These are phyloP conservation scores for Tolypocladium nubicola DNA, from an alignment of 2,329 filamentous ascomycete genomes.

Conservation along the genomic window DNA sequence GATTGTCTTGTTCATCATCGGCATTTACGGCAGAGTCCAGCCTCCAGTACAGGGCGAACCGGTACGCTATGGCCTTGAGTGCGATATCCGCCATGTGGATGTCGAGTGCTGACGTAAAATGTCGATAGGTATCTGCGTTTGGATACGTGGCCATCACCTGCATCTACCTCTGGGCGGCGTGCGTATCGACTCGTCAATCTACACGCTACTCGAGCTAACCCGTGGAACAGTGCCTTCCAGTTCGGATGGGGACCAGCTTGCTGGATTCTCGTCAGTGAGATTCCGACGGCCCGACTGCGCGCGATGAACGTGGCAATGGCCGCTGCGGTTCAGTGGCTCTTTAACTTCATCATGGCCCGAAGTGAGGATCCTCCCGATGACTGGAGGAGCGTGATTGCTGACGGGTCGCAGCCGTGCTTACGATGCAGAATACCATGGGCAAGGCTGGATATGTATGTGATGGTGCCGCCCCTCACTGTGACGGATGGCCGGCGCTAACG, in stretches of 20 bases:
- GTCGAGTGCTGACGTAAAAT: neutral
- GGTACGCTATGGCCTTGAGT: conserved; percentile 17
- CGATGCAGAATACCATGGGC: conserved; percentile 50
- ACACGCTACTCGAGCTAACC: conserved; percentile 7
- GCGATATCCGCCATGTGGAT: neutral
- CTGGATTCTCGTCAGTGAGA: conserved; percentile 62
- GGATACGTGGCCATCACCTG: conserved; percentile 61
- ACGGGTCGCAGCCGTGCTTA: conserved; percentile 39
- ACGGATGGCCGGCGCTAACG: neutral
- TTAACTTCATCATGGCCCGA: conserved; percentile 62
- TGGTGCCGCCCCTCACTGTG: neutral
- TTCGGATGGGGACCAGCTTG: conserved; percentile 62
- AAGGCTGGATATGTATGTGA: conserved; percentile 27
- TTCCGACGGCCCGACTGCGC: conserved; percentile 55
- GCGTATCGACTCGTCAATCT: conserved; percentile 7
- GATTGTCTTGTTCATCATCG: conserved; percentile 57
- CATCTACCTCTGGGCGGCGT: conserved; percentile 60
- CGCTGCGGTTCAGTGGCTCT: conserved; percentile 61
- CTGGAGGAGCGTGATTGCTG: neutral
- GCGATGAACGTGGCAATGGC: conserved; percentile 58
- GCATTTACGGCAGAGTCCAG: conserved; percentile 55
- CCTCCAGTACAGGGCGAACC: conserved; percentile 41
- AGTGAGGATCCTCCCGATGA: conserved; percentile 17
- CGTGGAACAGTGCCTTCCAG: conserved; percentile 43
- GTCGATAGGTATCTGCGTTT: conserved; percentile 42